phyloP scores from a whole-genome alignment of 768 basidiomycete genomes.

The Suillus fuscotomentosus region DNA sequence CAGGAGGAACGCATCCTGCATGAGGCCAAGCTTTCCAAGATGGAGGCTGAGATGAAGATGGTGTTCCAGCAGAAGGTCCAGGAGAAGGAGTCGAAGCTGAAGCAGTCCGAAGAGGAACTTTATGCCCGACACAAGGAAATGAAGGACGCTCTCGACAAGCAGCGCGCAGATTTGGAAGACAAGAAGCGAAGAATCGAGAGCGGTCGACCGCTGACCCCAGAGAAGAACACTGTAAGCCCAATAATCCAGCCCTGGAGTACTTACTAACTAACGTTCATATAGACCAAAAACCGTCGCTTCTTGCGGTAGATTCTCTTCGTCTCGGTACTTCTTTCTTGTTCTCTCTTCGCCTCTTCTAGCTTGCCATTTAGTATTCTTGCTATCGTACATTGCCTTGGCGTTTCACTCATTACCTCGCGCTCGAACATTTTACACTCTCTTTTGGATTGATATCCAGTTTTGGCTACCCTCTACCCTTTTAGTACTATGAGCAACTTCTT shows the following conservation, averaged over 20 bases:
- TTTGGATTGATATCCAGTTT: constrained; percentile 57
- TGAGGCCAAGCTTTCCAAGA: constrained; percentile 97
- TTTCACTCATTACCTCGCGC: constrained; percentile 29
- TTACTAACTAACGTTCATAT: constrained; percentile 13
- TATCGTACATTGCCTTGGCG: constrained; percentile 42
- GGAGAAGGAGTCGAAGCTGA: constrained; percentile 98
- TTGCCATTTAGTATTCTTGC: constrained; percentile 35
- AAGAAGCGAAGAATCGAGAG: constrained; percentile 96
- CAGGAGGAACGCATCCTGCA: constrained; percentile 96
- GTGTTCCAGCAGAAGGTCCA: constrained; percentile 99
- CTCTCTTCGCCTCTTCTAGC: constrained; percentile 36
- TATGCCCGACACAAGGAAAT: constrained; percentile 99
- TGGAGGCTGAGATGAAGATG: constrained; percentile 99
- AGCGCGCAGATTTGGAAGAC: constrained; percentile 92
- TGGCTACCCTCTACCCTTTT: constrained; percentile 44
- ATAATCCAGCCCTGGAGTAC: constrained; percentile 3
- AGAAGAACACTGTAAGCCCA: constrained; percentile 77
- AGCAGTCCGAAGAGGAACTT: constrained; percentile 98
- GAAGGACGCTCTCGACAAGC: constrained; percentile 99
- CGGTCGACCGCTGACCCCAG: constrained; percentile 92
- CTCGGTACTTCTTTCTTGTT: constrained; percentile 11
- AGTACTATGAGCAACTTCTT: constrained; percentile 43
- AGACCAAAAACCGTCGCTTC: constrained; percentile 38
- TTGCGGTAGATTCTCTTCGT: constrained; percentile 26
- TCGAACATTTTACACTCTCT: constrained; percentile 57